Conservation (phyloP, 169 alveolate genomes). For the Plasmodium chabaudi region DNA sequence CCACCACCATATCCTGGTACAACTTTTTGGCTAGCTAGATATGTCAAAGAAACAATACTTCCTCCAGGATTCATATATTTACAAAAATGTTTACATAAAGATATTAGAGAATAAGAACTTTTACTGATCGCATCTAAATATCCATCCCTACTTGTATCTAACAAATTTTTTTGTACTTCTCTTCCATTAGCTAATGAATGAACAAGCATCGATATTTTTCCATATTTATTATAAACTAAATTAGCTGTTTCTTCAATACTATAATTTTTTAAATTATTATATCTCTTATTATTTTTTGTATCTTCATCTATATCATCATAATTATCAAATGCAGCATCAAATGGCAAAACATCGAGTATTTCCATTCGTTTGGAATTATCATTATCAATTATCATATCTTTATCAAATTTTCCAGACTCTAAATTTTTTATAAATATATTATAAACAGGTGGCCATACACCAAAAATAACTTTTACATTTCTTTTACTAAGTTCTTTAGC, state of each 20-base stretch:
- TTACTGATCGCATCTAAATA: conserved; percentile 85
- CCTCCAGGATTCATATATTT: conserved; percentile 84
- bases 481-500: conserved; percentile 80
- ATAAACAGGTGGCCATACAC: conserved; percentile 83
- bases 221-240: conserved; percentile 69
- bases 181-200: conserved; percentile 88
- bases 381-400: conserved; percentile 60
- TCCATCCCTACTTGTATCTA: conserved; percentile 86
- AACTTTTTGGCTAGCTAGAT: conserved; percentile 83
- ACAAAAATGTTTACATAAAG: conserved; percentile 83
- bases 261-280: conserved; percentile 80
- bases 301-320: conserved; percentile 85
- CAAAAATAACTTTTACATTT: conserved; percentile 78
- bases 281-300: conserved; percentile 82
- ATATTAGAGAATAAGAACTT: conserved; percentile 85
- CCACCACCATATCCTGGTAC: conserved; percentile 90
- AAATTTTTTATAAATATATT: conserved; percentile 75
- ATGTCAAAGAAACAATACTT: conserved; percentile 82
- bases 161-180: conserved; percentile 85
- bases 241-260: conserved; percentile 81
- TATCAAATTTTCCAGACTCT: conserved; percentile 72
- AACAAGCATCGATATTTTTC: conserved; percentile 83
- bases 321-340: conserved; percentile 86
- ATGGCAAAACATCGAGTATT: conserved; percentile 80
- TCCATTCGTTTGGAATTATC: conserved; percentile 60